These are phyloP conservation scores for Pseudogymnoascus pannorum DNA, from an alignment of 2,329 filamentous ascomycete genomes.

Conservation along the genomic window DNA sequence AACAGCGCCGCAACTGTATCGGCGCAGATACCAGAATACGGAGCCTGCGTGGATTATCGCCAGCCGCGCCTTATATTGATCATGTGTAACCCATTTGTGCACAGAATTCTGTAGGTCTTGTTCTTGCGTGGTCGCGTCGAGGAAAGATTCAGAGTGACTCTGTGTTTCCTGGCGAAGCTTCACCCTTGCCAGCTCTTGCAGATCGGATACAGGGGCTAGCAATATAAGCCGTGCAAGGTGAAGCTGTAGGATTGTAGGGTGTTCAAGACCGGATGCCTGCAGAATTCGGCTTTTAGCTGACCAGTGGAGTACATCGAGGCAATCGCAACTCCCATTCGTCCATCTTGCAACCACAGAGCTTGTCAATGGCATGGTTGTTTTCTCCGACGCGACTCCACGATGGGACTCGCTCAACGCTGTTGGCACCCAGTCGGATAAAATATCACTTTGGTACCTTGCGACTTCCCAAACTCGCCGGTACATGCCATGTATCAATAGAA, in stretches of 20 bases:
- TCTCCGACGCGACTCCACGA: slow-evolving; percentile 3
- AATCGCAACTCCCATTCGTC: slow-evolving; percentile 40
- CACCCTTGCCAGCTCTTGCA: slow-evolving; percentile 10
- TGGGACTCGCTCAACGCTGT: slow-evolving; percentile 10
- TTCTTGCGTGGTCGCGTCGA: slow-evolving; percentile 26
- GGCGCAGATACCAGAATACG: slow-evolving; percentile 39
- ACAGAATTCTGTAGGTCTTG: slow-evolving; percentile 23
- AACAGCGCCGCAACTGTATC: slow-evolving; percentile 36
- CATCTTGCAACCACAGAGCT: slow-evolving; percentile 29
- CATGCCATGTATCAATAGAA: slow-evolving; percentile 40
- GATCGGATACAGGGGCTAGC: slow-evolving; percentile 24
- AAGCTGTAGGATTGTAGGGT: slow-evolving; percentile 47
- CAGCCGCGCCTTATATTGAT: slow-evolving; percentile 39
- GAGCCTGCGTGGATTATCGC: slow-evolving; percentile 38
- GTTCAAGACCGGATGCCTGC: slow-evolving; percentile 42
- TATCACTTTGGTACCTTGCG: slow-evolving; percentile 16
- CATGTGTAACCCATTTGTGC: slow-evolving; percentile 18
- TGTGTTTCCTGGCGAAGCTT: slow-evolving; percentile 34
- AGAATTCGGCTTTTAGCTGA: slow-evolving; percentile 45
- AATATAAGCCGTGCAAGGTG: slow-evolving; percentile 47
- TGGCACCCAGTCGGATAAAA: slow-evolving; percentile 19
- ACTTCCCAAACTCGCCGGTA: slow-evolving; percentile 41
- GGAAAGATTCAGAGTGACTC: slow-evolving; percentile 31
- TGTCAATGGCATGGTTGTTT: slow-evolving; percentile 14
- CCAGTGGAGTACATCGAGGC: slow-evolving; percentile 51